Percentiles rank a stretch among this genome's conserved stretches.
These are phyloP conservation scores for Amorphotheca resinae DNA, from an alignment of 495 filamentous ascomycete genomes.

Conservation along the genomic window DNA sequence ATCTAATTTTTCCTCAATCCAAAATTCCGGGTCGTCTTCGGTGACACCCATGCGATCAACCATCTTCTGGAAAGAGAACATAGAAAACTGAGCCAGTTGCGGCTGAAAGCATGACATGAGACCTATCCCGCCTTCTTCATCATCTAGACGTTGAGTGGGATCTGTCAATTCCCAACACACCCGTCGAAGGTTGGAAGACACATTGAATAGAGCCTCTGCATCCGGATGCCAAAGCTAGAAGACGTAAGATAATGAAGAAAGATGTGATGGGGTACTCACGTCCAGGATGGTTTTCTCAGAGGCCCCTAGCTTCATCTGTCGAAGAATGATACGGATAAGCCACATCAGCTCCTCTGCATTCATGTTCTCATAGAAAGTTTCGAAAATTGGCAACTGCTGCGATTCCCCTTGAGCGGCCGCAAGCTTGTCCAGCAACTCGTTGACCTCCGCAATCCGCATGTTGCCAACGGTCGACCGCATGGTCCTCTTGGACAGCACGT, in stretches of 20 bases:
- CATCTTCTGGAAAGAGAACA: constrained; percentile 69
- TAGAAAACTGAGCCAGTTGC: constrained; percentile 91
- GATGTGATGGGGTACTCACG: constrained; percentile 1
- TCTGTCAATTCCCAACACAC: constrained; percentile 95
- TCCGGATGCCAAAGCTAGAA: constrained; percentile 74
- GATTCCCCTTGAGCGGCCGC: constrained; percentile 66
- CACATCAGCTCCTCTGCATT: constrained; percentile 88
- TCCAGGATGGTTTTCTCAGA: constrained; percentile 87
- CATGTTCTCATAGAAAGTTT: constrained; percentile 79
- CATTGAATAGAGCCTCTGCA: constrained; percentile 78
- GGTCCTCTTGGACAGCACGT: constrained; percentile 73
- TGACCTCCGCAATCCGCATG: constrained; percentile 81
- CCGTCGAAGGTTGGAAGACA: constrained; percentile 77
- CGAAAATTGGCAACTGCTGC: constrained; percentile 65
- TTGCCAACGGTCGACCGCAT: constrained; percentile 62
- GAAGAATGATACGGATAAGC: constrained; percentile 87
- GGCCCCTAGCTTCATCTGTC: constrained; percentile 96
- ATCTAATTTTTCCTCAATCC: constrained; percentile 97
- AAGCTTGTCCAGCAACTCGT: constrained; percentile 70
- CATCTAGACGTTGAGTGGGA: constrained; percentile 51
- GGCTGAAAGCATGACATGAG: constrained; percentile 97
- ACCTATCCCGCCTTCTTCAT: constrained; percentile 50
- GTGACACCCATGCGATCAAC: constrained; percentile 57
- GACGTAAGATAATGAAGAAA: neutral
- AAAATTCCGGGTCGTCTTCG: constrained; percentile 65